A percentile compares a stretch with the other conserved stretches of the same genome.
Evolutionary conservation across 2,329 filamentous ascomycete genomes (phyloP).

Genomic region (Zymoseptoria tritici): DNA sequence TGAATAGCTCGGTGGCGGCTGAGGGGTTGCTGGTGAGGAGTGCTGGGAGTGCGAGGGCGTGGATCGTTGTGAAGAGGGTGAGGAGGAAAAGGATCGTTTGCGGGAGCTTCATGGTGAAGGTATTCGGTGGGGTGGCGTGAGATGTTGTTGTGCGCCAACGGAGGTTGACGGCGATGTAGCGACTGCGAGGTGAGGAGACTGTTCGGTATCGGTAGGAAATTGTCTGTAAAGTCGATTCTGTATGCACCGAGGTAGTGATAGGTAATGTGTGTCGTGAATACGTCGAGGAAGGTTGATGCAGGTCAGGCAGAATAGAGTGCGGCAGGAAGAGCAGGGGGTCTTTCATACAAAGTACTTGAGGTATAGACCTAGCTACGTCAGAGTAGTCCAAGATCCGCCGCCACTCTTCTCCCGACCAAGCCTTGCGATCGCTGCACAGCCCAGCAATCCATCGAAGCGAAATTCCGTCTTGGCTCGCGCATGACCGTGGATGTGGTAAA

Average conservation of each 20-base stretch:
- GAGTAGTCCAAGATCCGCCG: too few relatives aligned
- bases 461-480: too few relatives aligned
- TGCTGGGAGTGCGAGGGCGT: conserved; percentile 26
- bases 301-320: not conserved
- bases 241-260: not conserved
- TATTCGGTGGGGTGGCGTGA: conserved; percentile 1
- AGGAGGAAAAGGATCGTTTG: conserved; percentile 24
- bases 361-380: not conserved
- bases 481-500: too few relatives aligned
- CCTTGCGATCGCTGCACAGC: too few relatives aligned
- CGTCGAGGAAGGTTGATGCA: not conserved
- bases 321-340: not conserved
- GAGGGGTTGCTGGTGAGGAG: conserved; percentile 29
- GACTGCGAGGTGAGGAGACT: not conserved
- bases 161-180: not conserved
- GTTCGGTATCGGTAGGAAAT: not conserved
- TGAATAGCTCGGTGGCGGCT: conserved; percentile 29
- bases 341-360: not conserved
- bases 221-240: not conserved
- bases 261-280: not conserved
- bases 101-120: conserved; percentile 23
- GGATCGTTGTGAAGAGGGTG: conserved; percentile 24
- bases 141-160: not conserved
- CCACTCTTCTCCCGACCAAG: too few relatives aligned
- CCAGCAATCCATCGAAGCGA: too few relatives aligned